phyloP scores from a whole-genome alignment of 225 moss, liverwort and hornwort species.

The Takakia lepidozioides region DNA sequence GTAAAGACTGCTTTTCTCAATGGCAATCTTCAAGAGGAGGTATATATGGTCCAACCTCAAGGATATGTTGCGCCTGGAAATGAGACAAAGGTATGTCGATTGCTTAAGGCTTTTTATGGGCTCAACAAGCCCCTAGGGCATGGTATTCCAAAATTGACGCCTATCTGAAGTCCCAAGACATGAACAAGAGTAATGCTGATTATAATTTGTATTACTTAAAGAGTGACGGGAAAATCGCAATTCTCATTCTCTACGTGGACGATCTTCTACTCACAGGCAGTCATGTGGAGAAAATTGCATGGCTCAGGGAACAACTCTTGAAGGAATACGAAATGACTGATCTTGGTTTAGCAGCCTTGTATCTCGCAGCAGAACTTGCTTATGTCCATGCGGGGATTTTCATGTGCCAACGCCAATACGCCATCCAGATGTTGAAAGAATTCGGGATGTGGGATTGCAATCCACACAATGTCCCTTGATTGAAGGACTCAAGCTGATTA shows the following conservation, averaged over 20 bases:
- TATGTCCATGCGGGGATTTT: not conserved
- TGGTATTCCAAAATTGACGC: not conserved
- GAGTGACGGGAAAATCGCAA: not conserved
- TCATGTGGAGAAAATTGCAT: not conserved
- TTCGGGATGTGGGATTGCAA: too few species aligned
- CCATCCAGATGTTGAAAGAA: not conserved
- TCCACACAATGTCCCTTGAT: not conserved
- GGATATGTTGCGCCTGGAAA: not conserved
- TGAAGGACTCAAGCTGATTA: not conserved
- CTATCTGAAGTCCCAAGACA: not conserved
- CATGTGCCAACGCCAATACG: not conserved
- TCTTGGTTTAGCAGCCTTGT: slow-evolving; percentile 3
- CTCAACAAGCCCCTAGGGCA: not conserved
- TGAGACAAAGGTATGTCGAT: not conserved
- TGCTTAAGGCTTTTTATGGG: not conserved
- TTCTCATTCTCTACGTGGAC: not conserved
- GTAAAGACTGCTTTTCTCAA: not conserved
- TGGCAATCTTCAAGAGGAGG: not conserved
- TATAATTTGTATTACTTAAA: not conserved
- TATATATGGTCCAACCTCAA: not conserved
- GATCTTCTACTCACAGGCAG: not conserved
- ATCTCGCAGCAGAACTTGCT: not conserved
- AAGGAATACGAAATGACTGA: too few species aligned
- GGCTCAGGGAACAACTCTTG: not conserved
- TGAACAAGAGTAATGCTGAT: not conserved